phyloP scores from a whole-genome alignment of 2,329 filamentous ascomycete genomes.

The Pleoardoris graminearum region DNA sequence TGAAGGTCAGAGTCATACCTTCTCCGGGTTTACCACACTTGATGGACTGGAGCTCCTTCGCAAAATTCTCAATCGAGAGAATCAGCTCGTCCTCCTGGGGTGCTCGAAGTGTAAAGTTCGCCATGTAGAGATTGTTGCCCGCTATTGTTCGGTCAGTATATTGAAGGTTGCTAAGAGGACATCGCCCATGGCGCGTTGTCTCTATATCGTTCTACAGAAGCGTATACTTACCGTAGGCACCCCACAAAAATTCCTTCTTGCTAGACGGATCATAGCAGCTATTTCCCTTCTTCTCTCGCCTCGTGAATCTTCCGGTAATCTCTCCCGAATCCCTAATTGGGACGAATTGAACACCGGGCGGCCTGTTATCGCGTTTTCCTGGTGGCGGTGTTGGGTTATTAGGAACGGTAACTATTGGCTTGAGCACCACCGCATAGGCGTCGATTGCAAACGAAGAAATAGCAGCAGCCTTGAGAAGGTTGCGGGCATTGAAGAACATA shows the following conservation, averaged over 20 bases:
- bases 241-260: conserved; percentile 22
- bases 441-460: conserved; percentile 17
- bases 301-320: conserved; percentile 18
- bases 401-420: conserved; percentile 8
- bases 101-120: conserved; percentile 27
- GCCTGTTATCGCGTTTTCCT: not conserved
- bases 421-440: conserved; percentile 16
- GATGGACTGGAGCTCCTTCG: conserved; percentile 27
- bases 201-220: too few species aligned
- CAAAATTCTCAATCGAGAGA: conserved; percentile 27
- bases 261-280: conserved; percentile 22
- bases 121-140: conserved; percentile 25
- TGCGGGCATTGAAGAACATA: conserved; percentile 22
- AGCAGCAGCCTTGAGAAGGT: conserved; percentile 16
- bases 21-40: conserved; percentile 19
- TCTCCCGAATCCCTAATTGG: conserved; percentile 22
- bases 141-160: conserved; percentile 7
- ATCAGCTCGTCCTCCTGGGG: conserved; percentile 26
- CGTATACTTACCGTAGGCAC: conserved; percentile 23
- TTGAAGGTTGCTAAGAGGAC: not conserved
- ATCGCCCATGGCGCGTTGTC: too few species aligned
- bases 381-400: not conserved
- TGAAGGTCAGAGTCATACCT: conserved; percentile 22
- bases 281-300: conserved; percentile 22
- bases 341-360: conserved; percentile 14